Conservation (phyloP, 352 stramenopile genomes). For the Phytophthora citricola region DNA sequence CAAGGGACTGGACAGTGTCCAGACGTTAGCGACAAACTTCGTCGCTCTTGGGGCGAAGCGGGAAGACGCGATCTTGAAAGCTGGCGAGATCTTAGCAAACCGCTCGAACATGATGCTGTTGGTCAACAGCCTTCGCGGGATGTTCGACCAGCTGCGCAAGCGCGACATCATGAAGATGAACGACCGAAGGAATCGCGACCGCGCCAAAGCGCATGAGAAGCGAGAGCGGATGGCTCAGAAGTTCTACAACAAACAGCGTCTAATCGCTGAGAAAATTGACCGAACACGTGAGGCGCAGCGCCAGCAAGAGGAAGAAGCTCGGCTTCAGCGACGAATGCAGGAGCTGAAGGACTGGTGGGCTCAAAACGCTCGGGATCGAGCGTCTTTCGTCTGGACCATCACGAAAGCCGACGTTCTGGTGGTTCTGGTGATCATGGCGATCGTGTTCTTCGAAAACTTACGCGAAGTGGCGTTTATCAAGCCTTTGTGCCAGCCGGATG, state of each 20-base stretch:
- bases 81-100: constrained; percentile 79
- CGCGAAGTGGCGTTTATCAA: constrained; percentile 67
- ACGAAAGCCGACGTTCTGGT: constrained; percentile 80
- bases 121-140: constrained; percentile 61
- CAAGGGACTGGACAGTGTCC: constrained; percentile 67
- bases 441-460: constrained; percentile 83
- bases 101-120: constrained; percentile 86
- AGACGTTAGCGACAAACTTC: constrained; percentile 67
- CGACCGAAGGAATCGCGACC: constrained; percentile 66
- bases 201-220: constrained; percentile 62
- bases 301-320: constrained; percentile 56
- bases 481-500: constrained; percentile 55
- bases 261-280: constrained; percentile 74
- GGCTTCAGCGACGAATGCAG: constrained; percentile 36
- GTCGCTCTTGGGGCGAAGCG: constrained; percentile 68
- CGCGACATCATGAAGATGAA: constrained; percentile 84
- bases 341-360: constrained; percentile 44
- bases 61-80: constrained; percentile 74
- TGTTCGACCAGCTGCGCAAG: constrained; percentile 80
- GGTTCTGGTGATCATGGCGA: constrained; percentile 72
- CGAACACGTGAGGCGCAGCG: constrained; percentile 54
- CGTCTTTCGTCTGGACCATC: constrained; percentile 64
- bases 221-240: constrained; percentile 68
- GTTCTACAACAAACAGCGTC: constrained; percentile 69
- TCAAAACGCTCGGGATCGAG: constrained; percentile 42